Percentiles rank a stretch among this genome's conserved stretches.
phyloP scores from a whole-genome alignment of 495 filamentous ascomycete species.

The Podospora sp. region DNA sequence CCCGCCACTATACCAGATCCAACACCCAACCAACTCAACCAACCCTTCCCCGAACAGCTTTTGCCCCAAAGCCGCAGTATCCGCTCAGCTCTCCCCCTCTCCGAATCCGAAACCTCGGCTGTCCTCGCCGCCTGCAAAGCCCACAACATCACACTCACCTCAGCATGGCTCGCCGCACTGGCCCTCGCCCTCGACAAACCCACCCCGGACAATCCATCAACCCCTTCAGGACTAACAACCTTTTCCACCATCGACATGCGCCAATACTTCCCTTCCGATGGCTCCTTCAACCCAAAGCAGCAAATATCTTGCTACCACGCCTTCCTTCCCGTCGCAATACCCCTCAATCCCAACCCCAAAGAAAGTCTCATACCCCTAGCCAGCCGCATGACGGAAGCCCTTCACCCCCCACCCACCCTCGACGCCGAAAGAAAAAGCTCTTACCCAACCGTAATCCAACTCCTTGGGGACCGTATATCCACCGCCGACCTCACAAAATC shows the following conservation, averaged over 20 bases:
- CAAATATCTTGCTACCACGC: background rate
- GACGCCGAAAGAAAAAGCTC: background rate
- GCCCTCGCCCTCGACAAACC: background rate
- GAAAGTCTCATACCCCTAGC: background rate
- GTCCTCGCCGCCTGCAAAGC: background rate
- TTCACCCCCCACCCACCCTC: background rate
- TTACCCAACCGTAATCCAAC: too few relatives aligned
- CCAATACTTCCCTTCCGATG: background rate
- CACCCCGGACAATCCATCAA: background rate
- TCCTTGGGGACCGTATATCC: too few relatives aligned
- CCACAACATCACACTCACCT: background rate
- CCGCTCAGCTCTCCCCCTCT: background rate
- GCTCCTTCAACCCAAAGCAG: background rate
- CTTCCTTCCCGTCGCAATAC: background rate
- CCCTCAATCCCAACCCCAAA: background rate
- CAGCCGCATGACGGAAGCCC: background rate
- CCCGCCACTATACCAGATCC: background rate
- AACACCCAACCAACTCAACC: background rate
- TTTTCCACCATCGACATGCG: slow-evolving; percentile 9
- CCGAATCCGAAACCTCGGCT: background rate
- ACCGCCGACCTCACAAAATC: background rate
- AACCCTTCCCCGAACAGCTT: background rate
- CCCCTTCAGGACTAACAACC: background rate
- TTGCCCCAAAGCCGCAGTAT: background rate
- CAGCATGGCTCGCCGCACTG: background rate